These are phyloP conservation scores for Citeromyces hawaiiensis DNA, from an alignment of 1,139 yeast genomes.

Conservation along the genomic window DNA sequence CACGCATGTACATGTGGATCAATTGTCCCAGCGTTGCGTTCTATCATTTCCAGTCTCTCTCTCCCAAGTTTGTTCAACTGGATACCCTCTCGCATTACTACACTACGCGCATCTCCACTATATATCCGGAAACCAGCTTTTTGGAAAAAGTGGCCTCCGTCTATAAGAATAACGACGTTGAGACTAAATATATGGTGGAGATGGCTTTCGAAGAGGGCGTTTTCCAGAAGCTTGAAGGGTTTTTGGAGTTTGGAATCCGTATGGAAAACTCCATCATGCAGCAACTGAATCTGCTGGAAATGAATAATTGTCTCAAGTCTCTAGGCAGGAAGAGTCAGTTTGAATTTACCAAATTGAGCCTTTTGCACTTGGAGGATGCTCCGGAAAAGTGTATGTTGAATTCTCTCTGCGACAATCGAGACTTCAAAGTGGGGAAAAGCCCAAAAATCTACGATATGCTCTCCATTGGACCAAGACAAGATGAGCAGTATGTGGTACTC, in stretches of 20 bases:
- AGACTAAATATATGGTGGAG: constrained; percentile 29
- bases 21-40: constrained; percentile 41
- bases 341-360: neutral
- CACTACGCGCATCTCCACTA: constrained; percentile 29
- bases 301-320: neutral
- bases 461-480: neutral
- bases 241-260: constrained; percentile 35
- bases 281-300: constrained; percentile 11
- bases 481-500: neutral
- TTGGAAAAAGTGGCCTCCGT: constrained; percentile 19
- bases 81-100: constrained; percentile 60
- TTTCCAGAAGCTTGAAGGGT: constrained; percentile 49
- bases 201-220: constrained; percentile 40
- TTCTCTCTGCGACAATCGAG: neutral
- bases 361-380: neutral
- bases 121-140: constrained; percentile 19
- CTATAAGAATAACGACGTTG: constrained; percentile 37
- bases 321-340: neutral
- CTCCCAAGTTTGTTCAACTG: constrained; percentile 65
- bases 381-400: neutral
- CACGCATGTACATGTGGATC: constrained; percentile 46
- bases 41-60: constrained; percentile 36
- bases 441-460: neutral
- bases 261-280: constrained; percentile 25
- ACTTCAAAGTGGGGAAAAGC: neutral